Evolutionary conservation across 768 basidiomycete species (phyloP).

Genomic region (Melanogaster broomeanus): DNA sequence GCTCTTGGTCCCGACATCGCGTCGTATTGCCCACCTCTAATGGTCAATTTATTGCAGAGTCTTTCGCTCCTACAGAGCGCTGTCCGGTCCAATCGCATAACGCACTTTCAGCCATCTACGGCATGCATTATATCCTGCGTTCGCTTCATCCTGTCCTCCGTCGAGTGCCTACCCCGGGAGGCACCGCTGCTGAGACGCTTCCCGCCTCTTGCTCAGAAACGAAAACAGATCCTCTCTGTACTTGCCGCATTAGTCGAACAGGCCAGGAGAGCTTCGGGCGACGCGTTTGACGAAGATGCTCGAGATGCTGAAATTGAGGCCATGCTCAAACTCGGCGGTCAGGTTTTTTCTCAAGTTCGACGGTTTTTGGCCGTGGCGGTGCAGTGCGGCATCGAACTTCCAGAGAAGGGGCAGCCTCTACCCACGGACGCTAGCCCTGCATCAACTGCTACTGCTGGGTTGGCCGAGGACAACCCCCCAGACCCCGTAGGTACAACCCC

Average conservation of each 20-base stretch:
- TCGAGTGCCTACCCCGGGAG: constrained; percentile 84
- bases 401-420: constrained; percentile 44
- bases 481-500: constrained; percentile 15
- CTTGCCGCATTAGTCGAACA: constrained; percentile 83
- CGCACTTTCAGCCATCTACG: constrained; percentile 92
- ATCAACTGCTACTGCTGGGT: background rate
- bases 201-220: constrained; percentile 69
- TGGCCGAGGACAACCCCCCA: constrained; percentile 14
- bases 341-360: constrained; percentile 79
- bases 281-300: constrained; percentile 44
- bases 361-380: constrained; percentile 76
- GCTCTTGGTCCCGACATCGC: constrained; percentile 51
- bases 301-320: constrained; percentile 61
- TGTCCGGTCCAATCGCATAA: constrained; percentile 69
- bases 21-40: constrained; percentile 73
- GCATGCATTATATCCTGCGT: constrained; percentile 95
- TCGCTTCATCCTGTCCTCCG: constrained; percentile 78
- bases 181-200: constrained; percentile 68
- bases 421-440: constrained; percentile 19
- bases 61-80: constrained; percentile 85
- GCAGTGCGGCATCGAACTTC: constrained; percentile 73
- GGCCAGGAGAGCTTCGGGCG: constrained; percentile 63
- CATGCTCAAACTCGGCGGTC: constrained; percentile 81
- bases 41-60: constrained; percentile 83
- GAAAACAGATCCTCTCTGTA: constrained; percentile 79